Conservation (phyloP, 371 early-diverging fungal species). For the Smittium mucronatum region DNA sequence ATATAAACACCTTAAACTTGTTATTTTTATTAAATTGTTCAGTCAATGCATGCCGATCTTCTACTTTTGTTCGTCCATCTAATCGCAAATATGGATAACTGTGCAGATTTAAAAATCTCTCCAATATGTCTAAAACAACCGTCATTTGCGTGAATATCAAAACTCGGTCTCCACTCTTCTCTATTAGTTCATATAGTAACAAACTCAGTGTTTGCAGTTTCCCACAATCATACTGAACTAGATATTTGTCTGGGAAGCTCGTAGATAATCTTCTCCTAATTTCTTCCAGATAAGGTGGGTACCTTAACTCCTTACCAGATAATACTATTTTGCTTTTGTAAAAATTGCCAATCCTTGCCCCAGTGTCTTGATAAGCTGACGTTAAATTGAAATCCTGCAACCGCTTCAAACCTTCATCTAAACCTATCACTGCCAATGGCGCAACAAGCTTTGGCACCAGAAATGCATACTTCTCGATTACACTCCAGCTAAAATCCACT, state of each 20-base stretch:
- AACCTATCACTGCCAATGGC: no score
- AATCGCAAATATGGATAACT: constrained; percentile 66
- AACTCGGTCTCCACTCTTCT: constrained; percentile 62
- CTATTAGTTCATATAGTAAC: constrained; percentile 13
- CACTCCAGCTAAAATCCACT: no score
- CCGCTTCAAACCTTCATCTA: no score
- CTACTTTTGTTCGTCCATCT: constrained; percentile 70
- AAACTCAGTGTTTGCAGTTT: constrained; percentile 47
- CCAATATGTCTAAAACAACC: constrained; percentile 92
- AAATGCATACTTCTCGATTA: no score
- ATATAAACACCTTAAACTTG: constrained; percentile 86
- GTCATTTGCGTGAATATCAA: constrained; percentile 99
- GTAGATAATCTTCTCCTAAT: constrained; percentile 62
- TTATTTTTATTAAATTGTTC: constrained; percentile 78
- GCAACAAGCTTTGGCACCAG: no score
- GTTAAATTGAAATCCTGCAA: no score
- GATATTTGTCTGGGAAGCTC: constrained; percentile 68
- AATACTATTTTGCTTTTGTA: background rate
- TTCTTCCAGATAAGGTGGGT: constrained; percentile 91
- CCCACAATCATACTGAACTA: constrained; percentile 81
- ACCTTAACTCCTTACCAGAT: constrained; percentile 36
- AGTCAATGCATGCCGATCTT: constrained; percentile 68
- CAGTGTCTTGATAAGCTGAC: background rate
- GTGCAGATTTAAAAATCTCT: constrained; percentile 77
- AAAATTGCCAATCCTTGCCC: background rate